Conservation (phyloP, 768 basidiomycete genomes). For the Russula abietina region DNA sequence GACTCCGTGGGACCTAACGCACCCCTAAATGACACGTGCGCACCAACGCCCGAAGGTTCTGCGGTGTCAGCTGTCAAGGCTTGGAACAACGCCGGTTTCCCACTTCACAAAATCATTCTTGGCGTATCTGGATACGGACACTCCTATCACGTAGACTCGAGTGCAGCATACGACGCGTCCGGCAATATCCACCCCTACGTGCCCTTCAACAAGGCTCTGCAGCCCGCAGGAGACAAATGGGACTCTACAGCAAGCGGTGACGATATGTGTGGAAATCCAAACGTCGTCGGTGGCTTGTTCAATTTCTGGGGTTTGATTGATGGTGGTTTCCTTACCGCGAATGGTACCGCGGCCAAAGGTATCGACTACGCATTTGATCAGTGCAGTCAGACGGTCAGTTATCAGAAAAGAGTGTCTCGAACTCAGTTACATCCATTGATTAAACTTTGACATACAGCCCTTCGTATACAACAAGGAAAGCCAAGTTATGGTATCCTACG, state of each 20-base stretch:
- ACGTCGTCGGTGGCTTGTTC: slow-evolving; percentile 48
- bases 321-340: slow-evolving; percentile 44
- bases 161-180: slow-evolving; percentile 33
- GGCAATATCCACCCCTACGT: slow-evolving; percentile 11
- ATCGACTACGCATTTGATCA: slow-evolving; percentile 42
- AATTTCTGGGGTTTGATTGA: slow-evolving; percentile 54
- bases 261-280: slow-evolving; percentile 51
- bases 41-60: slow-evolving; percentile 58
- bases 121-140: slow-evolving; percentile 85
- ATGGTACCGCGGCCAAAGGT: slow-evolving; percentile 40
- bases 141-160: slow-evolving; percentile 45
- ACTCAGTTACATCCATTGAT: not conserved
- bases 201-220: slow-evolving; percentile 21
- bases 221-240: slow-evolving; percentile 41
- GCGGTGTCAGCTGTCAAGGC: slow-evolving; percentile 66
- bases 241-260: slow-evolving; percentile 38
- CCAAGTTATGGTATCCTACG: slow-evolving; percentile 34
- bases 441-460: slow-evolving; percentile 25
- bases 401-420: not conserved
- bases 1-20: slow-evolving; percentile 75
- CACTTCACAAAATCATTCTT: slow-evolving; percentile 67
- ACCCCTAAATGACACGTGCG: slow-evolving; percentile 75
- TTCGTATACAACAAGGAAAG: slow-evolving; percentile 31
- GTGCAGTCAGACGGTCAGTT: slow-evolving; percentile 32
- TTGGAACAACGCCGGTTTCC: slow-evolving; percentile 80